A percentile compares a stretch with the other conserved stretches of the same genome.
Evolutionary conservation across 78 protist species (phyloP).

Genomic region (Dictyostelium discoideum): DNA sequence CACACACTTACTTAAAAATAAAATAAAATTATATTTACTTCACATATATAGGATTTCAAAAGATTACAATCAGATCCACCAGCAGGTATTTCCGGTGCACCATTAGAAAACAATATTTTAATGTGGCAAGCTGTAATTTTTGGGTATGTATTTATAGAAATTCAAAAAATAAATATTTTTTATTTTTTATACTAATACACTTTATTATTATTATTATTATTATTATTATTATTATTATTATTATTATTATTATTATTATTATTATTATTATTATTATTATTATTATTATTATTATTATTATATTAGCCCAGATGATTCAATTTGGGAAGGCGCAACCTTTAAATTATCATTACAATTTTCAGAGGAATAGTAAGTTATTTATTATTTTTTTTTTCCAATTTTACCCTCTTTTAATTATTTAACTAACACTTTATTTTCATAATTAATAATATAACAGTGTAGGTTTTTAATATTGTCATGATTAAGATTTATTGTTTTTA

Average conservation of each 20-base stretch:
- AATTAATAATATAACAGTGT: neutral
- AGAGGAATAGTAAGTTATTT: constrained; percentile 92
- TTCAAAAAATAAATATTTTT: neutral
- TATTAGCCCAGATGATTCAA: constrained; percentile 96
- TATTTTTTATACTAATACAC: no score
- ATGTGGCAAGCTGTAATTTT: constrained; percentile 99
- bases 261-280: neutral
- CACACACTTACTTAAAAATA: neutral
- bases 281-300: neutral
- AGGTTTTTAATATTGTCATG: neutral
- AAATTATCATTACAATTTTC: constrained; percentile 96
- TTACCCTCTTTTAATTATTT: neutral
- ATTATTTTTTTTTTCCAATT: neutral
- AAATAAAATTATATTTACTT: constrained; percentile 22
- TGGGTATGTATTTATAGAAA: constrained; percentile 87
- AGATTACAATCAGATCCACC: constrained; percentile 96
- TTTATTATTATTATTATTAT: neutral
- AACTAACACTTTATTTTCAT: neutral
- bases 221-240: neutral
- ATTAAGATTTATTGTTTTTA: neutral
- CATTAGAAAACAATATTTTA: constrained; percentile 95
- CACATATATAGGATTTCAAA: constrained; percentile 97
- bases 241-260: neutral
- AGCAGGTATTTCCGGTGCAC: constrained; percentile 95
- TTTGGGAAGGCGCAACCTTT: constrained; percentile 99